Base-by-base conservation (phyloP, 805 yeast species). In the Saccharomycopsis sp. region DNA sequence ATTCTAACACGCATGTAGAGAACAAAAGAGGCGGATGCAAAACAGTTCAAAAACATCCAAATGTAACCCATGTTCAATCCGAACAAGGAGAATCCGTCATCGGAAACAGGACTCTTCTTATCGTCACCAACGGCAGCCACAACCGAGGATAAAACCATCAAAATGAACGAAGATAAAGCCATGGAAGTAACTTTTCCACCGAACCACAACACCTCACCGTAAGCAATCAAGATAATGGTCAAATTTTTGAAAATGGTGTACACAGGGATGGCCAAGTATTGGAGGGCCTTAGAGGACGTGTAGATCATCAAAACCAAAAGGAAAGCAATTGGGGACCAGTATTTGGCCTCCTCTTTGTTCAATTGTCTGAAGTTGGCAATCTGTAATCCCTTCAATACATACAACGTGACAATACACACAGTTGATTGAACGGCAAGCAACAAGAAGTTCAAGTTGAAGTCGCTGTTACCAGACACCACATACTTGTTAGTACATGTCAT, bases 401-500 rank as follows among this genome's bases (percentile, higher is more conserved):
- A 78, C 66, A 94, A 85, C 47, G 89, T 85, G 53, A 76, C 70
- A 62, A 87, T 79, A 78, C 98, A 93, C 60, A 93, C 96, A 57
- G 83, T 72, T 35, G 93, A 82, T 78, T 94, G 99, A 49, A 91
- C 85, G 49, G 96, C 96, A 71, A 94, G 78, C 69, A 93, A 79
- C 67, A 94, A 85, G 70, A 91, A 91, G 78, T 91, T 91, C 81
- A 94, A 82, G 73, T 84, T 84, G 73, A 84, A 84, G 71, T 87
- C 83, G 29, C 79, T 75, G 65, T 78, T 79, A 29, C 87, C 90
- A 23, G 88, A 81, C 60, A 94, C 87, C 60, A 94, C 98, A 70
- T 85, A 93, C 76, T 94, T 94, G 81, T 94, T 94, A 61, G 98
- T 92, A 62, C 92, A 91, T 34, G 99, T 94, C 99, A 94, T 94